A percentile compares a stretch with the other conserved stretches of the same genome.
Evolutionary conservation across 2,329 filamentous ascomycete species (phyloP).

Genomic region (Pseudovirgaria hyperparasitica): DNA sequence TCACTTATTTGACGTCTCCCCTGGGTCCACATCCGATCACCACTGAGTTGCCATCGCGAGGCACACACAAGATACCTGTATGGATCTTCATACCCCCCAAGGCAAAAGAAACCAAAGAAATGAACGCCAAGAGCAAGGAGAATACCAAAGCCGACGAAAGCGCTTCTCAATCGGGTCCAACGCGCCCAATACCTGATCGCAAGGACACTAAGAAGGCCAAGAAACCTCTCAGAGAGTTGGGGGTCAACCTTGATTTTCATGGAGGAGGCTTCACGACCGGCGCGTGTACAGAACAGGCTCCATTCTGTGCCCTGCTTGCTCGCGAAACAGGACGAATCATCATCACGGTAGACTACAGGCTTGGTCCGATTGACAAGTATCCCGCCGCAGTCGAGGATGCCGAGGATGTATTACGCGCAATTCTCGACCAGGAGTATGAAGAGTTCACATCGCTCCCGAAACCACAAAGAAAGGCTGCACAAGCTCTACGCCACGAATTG

Average conservation of each 20-base stretch:
- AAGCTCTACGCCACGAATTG: constrained; percentile 7
- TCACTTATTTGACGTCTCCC: constrained; percentile 25
- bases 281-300: constrained; percentile 30
- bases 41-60: constrained; percentile 26
- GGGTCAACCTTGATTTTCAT: constrained; percentile 29
- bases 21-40: constrained; percentile 30
- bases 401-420: constrained; percentile 31
- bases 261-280: constrained; percentile 33
- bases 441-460: background rate
- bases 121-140: background rate
- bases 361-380: constrained; percentile 34
- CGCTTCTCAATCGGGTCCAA: background rate
- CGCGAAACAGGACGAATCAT: constrained; percentile 29
- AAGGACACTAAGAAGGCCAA: constrained; percentile 4
- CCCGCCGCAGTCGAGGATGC: constrained; percentile 35
- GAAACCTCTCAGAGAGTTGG: constrained; percentile 7
- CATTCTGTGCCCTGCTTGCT: constrained; percentile 34
- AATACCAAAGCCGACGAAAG: background rate
- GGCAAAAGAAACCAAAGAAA: constrained; percentile 5
- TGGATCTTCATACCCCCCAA: constrained; percentile 29
- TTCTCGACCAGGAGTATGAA: constrained; percentile 22
- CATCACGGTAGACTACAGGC: constrained; percentile 35
- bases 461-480: constrained; percentile 8
- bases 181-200: background rate
- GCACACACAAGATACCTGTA: constrained; percentile 23